Base-by-base conservation (phyloP, 495 filamentous ascomycete genomes). In the Talaromyces borbonicus region DNA sequence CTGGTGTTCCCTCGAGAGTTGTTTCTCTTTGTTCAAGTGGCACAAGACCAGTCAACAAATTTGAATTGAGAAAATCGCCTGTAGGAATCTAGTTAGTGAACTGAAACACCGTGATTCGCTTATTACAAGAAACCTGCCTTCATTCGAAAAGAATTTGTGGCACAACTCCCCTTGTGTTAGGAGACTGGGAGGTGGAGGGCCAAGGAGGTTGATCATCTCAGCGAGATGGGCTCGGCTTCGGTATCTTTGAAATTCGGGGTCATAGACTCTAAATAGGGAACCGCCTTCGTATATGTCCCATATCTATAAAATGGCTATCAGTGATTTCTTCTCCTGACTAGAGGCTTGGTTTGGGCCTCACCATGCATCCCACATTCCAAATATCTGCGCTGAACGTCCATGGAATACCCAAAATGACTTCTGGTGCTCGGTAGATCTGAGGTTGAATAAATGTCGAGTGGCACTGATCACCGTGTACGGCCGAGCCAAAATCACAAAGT, bases 331-430 rank as follows among this genome's bases (percentile, higher is more conserved):
- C n/a, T n/a, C n/a, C n/a, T n/a, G n/a, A n/a, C n/a, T n/a, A n/a
- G n/a, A n/a, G n/a, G n/a, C n/a, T n/a, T n/a, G n/a, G n/a, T n/a
- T n/a, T n/a, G n/a, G n/a, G n/a, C n/a, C n/a, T 43, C 50, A 59
- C 61, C 55, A 62, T 46, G 20, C 54, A 37, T 36, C 61, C 63
- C 15, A 66, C 46, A 50, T 63, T 66, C 61, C 63, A 71, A 39
- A 71, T 65, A 38, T 71, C 66, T 42, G 49, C 62, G 46, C 59
- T 63, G 32, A 60, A 65, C 29, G 52, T 57, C 66, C 66, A 68
- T 14, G 53, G 52, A 18, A 35, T 50, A 9, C 53, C 54, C 26
- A 68, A 57, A 43, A 61, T 54, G 15, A 67, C 63, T 47, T 69
- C 66, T 18, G 66, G 66, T 32, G 64, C 62, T 22, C 53, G 62